These are phyloP conservation scores for Linnemannia elongata DNA, from an alignment of 192 early-diverging fungal species.

Conservation along the genomic window DNA sequence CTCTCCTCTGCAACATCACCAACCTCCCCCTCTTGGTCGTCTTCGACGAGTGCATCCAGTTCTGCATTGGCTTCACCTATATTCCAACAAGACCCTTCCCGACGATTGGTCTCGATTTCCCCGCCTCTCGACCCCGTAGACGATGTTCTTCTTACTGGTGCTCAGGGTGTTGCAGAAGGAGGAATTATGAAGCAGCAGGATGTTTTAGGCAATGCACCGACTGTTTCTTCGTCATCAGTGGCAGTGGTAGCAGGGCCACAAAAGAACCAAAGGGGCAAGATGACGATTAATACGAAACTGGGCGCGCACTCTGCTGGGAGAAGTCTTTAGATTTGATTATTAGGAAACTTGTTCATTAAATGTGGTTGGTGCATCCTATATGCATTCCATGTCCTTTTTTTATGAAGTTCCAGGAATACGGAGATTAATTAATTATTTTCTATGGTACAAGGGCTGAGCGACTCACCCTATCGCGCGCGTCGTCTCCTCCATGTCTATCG, in stretches of 20 bases:
- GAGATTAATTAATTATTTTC: too few species aligned
- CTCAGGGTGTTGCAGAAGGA: too few species aligned
- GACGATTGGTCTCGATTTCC: slow-evolving; percentile 31
- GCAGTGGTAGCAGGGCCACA: not conserved
- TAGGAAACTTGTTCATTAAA: not conserved
- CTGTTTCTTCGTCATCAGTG: not conserved
- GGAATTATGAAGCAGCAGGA: not conserved
- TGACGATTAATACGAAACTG: slow-evolving; percentile 38
- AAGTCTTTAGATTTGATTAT: not conserved
- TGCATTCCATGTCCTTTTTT: not conserved
- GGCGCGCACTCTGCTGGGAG: slow-evolving; percentile 4
- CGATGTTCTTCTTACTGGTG: not conserved
- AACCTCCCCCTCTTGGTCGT: slow-evolving; percentile 17
- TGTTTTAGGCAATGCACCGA: not conserved
- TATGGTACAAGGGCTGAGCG: too few species aligned
- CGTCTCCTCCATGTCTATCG: too few species aligned
- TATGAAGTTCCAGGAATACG: too few species aligned
- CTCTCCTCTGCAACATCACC: slow-evolving; percentile 23
- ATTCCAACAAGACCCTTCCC: not conserved
- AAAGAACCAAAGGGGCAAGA: slow-evolving; percentile 20
- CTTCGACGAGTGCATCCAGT: slow-evolving; percentile 11
- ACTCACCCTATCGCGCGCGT: too few species aligned
- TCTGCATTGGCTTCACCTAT: slow-evolving; percentile 12
- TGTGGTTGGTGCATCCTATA: not conserved
- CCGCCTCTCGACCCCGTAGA: slow-evolving; percentile 24